A percentile compares a stretch with the other conserved stretches of the same genome.
Evolutionary conservation across 176 grass and related monocot genomes (phyloP).

Genomic region (Bolboschoenus planiculmis): DNA sequence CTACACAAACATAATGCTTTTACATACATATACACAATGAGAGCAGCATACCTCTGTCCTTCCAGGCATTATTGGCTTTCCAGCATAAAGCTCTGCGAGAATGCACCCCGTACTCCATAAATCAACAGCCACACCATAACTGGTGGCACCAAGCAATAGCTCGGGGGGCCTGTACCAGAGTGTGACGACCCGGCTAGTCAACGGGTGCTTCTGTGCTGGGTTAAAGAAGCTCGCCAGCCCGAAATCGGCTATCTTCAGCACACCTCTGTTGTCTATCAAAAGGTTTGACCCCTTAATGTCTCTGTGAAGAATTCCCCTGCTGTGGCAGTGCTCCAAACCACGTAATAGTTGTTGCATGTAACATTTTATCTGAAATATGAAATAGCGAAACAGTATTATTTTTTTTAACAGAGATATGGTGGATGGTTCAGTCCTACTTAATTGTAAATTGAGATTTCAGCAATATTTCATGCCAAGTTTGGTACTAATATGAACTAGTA

Average conservation of each 20-base stretch:
- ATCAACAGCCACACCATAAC: conserved; percentile 94
- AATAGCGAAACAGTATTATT: neutral
- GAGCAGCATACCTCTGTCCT: conserved; percentile 73
- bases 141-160: conserved; percentile 89
- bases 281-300: conserved; percentile 99
- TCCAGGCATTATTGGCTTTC: conserved; percentile 99
- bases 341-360: conserved; percentile 95
- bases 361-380: conserved; percentile 77
- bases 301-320: conserved; percentile 76
- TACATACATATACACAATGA: neutral
- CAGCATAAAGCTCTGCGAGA: conserved; percentile 93
- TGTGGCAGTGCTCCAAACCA: conserved; percentile 97
- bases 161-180: conserved; percentile 98
- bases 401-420: neutral
- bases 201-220: conserved; percentile 70
- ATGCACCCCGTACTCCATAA: conserved; percentile 99
- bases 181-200: conserved; percentile 98
- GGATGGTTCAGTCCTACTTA: neutral
- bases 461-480: neutral
- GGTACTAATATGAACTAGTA: neutral
- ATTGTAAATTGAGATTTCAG: neutral
- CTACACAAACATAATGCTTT: neutral
- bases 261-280: conserved; percentile 83
- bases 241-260: conserved; percentile 98
- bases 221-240: conserved; percentile 96